Conservation (phyloP, 305 asterid genomes). For the Solanum hybrid region DNA sequence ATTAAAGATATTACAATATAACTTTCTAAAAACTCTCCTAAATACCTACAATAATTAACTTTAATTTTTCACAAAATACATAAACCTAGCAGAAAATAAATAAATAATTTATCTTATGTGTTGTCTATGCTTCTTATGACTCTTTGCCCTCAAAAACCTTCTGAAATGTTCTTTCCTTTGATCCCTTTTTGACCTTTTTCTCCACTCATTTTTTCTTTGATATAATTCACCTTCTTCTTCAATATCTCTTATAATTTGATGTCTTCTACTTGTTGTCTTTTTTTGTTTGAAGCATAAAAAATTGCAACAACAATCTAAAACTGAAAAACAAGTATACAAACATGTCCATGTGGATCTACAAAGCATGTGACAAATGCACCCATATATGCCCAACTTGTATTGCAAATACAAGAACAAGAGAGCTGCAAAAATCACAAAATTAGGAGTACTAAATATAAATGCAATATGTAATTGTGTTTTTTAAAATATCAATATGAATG, state of each 20-base stretch:
- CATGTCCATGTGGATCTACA: neutral
- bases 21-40: neutral
- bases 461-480: neutral
- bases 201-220: neutral
- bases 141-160: slow-evolving; percentile 48
- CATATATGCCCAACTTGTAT: slow-evolving; percentile 63
- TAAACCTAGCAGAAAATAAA: neutral
- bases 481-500: neutral
- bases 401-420: slow-evolving; percentile 50
- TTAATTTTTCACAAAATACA: neutral
- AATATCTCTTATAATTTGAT: slow-evolving; percentile 1
- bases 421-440: slow-evolving; percentile 31
- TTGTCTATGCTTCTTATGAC: slow-evolving; percentile 23
- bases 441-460: neutral
- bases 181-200: slow-evolving; percentile 10
- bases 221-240: neutral
- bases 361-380: slow-evolving; percentile 29
- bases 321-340: slow-evolving; percentile 34
- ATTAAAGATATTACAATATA: neutral
- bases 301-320: slow-evolving; percentile 44
- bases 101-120: slow-evolving; percentile 4
- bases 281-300: slow-evolving; percentile 40
- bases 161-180: slow-evolving; percentile 43
- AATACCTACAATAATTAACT: neutral
- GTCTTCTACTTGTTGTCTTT: slow-evolving; percentile 17